A percentile compares a stretch with the other conserved stretches of the same genome.
phyloP scores from a whole-genome alignment of 2,329 filamentous ascomycete species.

The Aspergillus pseudoterreus region DNA sequence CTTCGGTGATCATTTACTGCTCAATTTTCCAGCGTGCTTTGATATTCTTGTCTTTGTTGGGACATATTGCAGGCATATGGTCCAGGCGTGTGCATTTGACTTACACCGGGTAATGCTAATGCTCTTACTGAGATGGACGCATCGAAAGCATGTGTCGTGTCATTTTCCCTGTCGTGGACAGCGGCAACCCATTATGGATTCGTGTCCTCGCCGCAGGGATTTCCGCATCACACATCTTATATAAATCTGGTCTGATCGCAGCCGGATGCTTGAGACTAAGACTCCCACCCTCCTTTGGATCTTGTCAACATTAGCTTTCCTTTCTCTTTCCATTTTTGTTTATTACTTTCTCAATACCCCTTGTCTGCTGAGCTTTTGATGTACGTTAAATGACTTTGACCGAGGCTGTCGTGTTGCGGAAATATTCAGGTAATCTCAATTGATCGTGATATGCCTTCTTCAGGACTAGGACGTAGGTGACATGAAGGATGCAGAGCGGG shows the following conservation, averaged over 20 bases:
- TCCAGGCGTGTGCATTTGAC: background rate
- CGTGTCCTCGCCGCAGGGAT: background rate
- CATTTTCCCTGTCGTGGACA: no score
- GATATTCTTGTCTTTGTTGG: background rate
- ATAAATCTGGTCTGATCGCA: no score
- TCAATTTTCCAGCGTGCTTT: background rate
- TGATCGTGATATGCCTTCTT: slow-evolving; percentile 4
- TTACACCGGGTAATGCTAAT: no score
- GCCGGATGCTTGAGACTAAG: no score
- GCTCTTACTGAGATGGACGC: no score
- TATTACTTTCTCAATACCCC: slow-evolving; percentile 32
- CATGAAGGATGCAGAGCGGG: background rate
- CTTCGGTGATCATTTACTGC: background rate
- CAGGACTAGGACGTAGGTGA: no score
- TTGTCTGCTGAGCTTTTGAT: slow-evolving; percentile 24
- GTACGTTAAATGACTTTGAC: slow-evolving; percentile 26
- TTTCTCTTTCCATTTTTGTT: slow-evolving; percentile 7
- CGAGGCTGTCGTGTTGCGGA: slow-evolving; percentile 21
- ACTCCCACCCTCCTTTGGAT: background rate
- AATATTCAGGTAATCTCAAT: slow-evolving; percentile 11
- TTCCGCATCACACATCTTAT: no score
- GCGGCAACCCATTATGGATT: background rate
- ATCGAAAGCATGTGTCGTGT: no score
- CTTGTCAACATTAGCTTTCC: background rate
- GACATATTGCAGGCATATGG: background rate